Evolutionary conservation across 2,329 filamentous ascomycete genomes (phyloP).

Genomic region (Tolypocladium pustulatum): DNA sequence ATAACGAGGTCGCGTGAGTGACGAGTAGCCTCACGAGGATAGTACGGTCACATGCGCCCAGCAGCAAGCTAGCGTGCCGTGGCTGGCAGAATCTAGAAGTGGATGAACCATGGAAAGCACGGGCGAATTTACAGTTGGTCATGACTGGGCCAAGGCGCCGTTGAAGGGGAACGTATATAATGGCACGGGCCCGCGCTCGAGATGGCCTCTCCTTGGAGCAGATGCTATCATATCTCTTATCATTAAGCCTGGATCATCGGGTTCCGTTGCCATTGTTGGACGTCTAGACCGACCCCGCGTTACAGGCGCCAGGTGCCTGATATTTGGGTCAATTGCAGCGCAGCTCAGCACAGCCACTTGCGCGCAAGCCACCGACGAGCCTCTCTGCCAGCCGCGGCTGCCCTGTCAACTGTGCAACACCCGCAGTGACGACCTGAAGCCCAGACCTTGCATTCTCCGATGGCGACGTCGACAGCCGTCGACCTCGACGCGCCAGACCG

Average conservation of each 20-base stretch:
- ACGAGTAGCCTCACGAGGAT: not conserved
- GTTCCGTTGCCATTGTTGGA: not conserved
- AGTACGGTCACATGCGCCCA: not conserved
- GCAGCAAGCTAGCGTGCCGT: not conserved
- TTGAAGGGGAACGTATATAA: not conserved
- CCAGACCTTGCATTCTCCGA: not conserved
- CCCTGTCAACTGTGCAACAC: not conserved
- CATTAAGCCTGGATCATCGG: not conserved
- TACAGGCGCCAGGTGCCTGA: not conserved
- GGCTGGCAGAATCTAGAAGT: not conserved
- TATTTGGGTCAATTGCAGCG: not conserved
- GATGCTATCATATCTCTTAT: not conserved
- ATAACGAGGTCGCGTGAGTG: not conserved
- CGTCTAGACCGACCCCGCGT: not conserved
- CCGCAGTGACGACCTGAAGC: not conserved
- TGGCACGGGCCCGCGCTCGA: not conserved
- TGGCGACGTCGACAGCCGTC: constrained; percentile 2
- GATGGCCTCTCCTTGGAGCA: not conserved
- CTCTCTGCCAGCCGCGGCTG: not conserved
- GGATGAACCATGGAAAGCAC: not conserved
- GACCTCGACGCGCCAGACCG: not conserved
- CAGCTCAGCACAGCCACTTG: not conserved
- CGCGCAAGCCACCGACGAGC: not conserved
- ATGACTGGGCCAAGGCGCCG: not conserved
- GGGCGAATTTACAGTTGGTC: not conserved